Evolutionary conservation across 495 filamentous ascomycete genomes (phyloP), one percentile per base, ranked within the genome.

Genomic region (Immersiella caudata): DNA sequence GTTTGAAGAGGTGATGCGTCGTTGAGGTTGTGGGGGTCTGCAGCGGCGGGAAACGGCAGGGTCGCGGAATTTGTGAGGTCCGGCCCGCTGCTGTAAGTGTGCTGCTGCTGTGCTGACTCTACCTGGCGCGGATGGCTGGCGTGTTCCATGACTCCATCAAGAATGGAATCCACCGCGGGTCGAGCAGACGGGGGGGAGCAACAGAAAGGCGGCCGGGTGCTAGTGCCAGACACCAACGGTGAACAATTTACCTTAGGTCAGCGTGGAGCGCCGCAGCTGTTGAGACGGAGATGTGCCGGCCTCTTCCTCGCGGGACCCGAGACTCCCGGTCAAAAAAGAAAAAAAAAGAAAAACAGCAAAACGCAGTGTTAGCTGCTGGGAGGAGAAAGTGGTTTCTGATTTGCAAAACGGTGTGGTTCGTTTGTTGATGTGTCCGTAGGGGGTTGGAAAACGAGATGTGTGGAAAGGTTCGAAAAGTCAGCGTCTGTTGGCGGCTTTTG

Each of bases 111-210:
- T 56, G 26, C 55, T 25, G 74, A 78, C n/a, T 73, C 69, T 67
- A 61, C 65, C 68, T 67, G 67, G 56, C 71, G 71, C 21, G 70
- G 64, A 54, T 64, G 66, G 63, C 69, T 68, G 63, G 57, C 26
- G 65, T 46, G 49, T 25, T 70, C 70, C 68, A 72, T 71, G 70
- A 36, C 64, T 70, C 78, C 76, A 78, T 76, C n/a, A 63, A 73
- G 67, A 60, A 22, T 63, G 36, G 11, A 46, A 46, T 46, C 40
- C 11, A 26, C 33, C 40, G 67, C 25, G 25, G 35, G 27, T 50
- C 27, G 36, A 64, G 49, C 29, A 22, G 36, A 60, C 11, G 9
- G n/a, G 36, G 27, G 2, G 35, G 54, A 11, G 7, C 14, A 49
- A n/a, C 24, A 29, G 35, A 20, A 49, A 36, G 24, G 35, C 2